phyloP scores from a whole-genome alignment of 2,329 filamentous ascomycete genomes.

The Paecilomyces dactylethromorphus region DNA sequence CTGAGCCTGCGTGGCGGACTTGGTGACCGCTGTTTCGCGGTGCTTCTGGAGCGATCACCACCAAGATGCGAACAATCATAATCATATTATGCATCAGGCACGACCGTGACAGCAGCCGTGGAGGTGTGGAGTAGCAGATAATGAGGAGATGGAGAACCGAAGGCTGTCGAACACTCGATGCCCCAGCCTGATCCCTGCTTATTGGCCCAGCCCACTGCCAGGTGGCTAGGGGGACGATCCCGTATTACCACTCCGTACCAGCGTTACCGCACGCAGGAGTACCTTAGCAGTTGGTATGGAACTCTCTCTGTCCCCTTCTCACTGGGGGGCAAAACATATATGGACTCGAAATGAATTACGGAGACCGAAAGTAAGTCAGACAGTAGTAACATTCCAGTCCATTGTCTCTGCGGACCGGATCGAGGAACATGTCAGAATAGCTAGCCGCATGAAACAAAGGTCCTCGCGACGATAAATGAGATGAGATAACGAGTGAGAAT shows the following conservation, averaged over 20 bases:
- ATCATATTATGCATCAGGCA: not conserved
- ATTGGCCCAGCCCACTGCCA: not conserved
- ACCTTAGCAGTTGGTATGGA: too few species aligned
- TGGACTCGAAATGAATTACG: not conserved
- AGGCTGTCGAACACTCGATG: not conserved
- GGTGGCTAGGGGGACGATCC: not conserved
- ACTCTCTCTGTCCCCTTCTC: too few species aligned
- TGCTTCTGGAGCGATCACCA: not conserved
- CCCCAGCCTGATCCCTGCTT: not conserved
- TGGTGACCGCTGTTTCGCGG: not conserved
- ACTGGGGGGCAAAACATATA: not conserved
- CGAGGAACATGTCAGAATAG: too few species aligned
- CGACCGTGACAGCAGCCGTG: not conserved
- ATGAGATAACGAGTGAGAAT: too few species aligned
- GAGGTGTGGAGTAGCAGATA: not conserved
- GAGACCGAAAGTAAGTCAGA: not conserved
- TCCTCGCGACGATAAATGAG: too few species aligned
- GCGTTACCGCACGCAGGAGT: too few species aligned
- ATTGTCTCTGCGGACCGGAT: too few species aligned
- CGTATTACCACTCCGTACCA: not conserved
- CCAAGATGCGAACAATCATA: not conserved
- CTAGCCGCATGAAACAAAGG: too few species aligned
- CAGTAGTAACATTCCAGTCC: not conserved
- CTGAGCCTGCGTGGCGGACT: not conserved
- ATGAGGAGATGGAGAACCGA: not conserved